Evolutionary conservation across 306 rosid genomes (phyloP).

Genomic region (Glycine latifolia): DNA sequence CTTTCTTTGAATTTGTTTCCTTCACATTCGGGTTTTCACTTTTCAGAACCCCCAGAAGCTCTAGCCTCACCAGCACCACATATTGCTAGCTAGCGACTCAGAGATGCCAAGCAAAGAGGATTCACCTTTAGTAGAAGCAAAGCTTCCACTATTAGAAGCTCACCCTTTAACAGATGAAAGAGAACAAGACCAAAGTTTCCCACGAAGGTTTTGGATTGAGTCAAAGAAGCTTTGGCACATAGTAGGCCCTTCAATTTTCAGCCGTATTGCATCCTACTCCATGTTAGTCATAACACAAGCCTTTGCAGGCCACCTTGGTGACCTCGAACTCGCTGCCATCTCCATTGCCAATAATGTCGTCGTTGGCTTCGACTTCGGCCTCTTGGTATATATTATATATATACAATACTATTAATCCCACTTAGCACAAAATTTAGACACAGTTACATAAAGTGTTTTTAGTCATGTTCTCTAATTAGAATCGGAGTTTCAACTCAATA

Average conservation of each 20-base stretch:
- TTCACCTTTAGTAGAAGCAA: conserved; percentile 47
- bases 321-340: conserved; percentile 74
- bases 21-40: background rate
- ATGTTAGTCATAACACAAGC: conserved; percentile 78
- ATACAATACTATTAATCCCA: background rate
- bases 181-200: conserved; percentile 38
- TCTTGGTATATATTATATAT: conserved; percentile 52
- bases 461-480: background rate
- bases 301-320: conserved; percentile 82
- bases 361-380: conserved; percentile 74
- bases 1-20: background rate
- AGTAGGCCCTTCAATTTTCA: conserved; percentile 75
- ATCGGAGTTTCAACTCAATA: no score
- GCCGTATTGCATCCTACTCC: conserved; percentile 61
- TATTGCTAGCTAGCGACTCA: background rate
- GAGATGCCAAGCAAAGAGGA: conserved; percentile 47
- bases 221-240: conserved; percentile 85
- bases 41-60: background rate
- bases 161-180: conserved; percentile 23
- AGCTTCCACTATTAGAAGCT: conserved; percentile 51
- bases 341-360: conserved; percentile 68
- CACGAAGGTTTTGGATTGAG: conserved; percentile 56
- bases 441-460: background rate
- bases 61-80: background rate
- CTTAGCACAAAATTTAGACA: no score